Base-by-base conservation (phyloP, 192 early-diverging fungal species). In the Phlyctochytrium bullatum region DNA sequence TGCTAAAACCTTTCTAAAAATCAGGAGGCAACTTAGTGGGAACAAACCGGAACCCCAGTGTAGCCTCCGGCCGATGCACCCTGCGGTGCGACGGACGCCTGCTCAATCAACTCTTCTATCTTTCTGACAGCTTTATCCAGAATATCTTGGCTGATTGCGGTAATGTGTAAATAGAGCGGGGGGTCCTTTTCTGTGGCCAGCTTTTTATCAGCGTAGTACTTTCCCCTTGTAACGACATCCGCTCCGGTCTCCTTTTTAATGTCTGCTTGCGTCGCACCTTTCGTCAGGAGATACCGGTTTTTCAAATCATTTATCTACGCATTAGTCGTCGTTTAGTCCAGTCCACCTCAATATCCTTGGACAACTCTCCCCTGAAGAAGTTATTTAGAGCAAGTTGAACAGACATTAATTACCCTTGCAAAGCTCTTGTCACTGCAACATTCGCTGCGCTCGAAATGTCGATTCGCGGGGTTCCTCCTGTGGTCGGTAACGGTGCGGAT, bases 271-370 rank as follows among this genome's bases (percentile, higher is more conserved):
- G 90, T 89, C 0, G 85, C 76, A 6, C 88, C 84, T 54, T 92
- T 91, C 6, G 92, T 93, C 40, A 96, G 75, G 28, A 84, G 64
- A 70, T 93, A 93, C 29, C 92, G 81, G 66, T 96, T 91, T 40
- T 82, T 84, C 12, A 91, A 77, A 57, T 91, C 83, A 74, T 96
- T 96, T 67, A 96, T 96, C 54, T 57, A 27, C 14, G 16, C 16
- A 57, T 57, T 57, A 57, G 16, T n/a, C n/a, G n/a, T n/a, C n/a
- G n/a, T n/a, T n/a, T n/a, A n/a, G n/a, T n/a, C n/a, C n/a, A n/a
- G n/a, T n/a, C 12, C 6, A 57, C 54, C 16, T 14, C 27, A 10
- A 57, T 57, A 28, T 57, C 54, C 54, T 57, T 57, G 54, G 27
- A 24, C 12, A 57, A 6, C 54, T 57, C 54, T 57, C 54, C 54